Base-by-base conservation (phyloP, 2,329 filamentous ascomycete genomes). In the Verticillium tricorpus region DNA sequence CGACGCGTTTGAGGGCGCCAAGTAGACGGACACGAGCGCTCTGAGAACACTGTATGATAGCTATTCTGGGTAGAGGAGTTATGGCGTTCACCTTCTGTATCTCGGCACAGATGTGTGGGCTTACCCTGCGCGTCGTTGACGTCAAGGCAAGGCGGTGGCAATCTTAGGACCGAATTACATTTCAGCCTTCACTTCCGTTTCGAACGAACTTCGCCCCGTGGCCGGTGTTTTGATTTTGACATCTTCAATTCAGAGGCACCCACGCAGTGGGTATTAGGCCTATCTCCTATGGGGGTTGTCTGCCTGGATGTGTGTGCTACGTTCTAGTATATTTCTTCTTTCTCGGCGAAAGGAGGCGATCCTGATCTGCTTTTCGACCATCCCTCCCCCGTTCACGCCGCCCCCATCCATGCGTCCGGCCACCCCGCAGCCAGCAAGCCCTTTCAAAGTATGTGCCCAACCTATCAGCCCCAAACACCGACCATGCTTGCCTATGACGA, bases 1-100 rank as follows among this genome's bases (percentile, higher is more conserved):
- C 70, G 86, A 82, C 22, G 86, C 85, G 11, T 86, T 89, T 69
- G 81, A 82, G 63, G 77, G 78, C 62, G 68, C 63, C 19, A 74
- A 74, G 61, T 76, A 67, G 67, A 52, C 19, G 19, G n/a, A 14
- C 15, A 32, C 32, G 45, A n/a, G n/a, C 35, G 34, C 37, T n/a
- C 32, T n/a, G 50, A 22, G 32, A 28, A 32, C n/a, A 25, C 31
- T 9, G 60, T 32, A 11, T 15, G 39, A 54, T 39, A n/a, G 15
- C n/a, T 28, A 39, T 34, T 40, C 5, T 50, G 35, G 39, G n/a
- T 34, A 14, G 32, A 59, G 32, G 50, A 32, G 35, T 34, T 52
- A 35, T 17, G 34, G 40, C 45, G 45, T 52, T 52, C 19, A 52
- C 8, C 19, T 14, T 52, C 45, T 52, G 45, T n/a, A n/a, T 40